phyloP scores from a whole-genome alignment of 2,329 filamentous ascomycete genomes.

The Magnaporthiopsis rhizophila region DNA sequence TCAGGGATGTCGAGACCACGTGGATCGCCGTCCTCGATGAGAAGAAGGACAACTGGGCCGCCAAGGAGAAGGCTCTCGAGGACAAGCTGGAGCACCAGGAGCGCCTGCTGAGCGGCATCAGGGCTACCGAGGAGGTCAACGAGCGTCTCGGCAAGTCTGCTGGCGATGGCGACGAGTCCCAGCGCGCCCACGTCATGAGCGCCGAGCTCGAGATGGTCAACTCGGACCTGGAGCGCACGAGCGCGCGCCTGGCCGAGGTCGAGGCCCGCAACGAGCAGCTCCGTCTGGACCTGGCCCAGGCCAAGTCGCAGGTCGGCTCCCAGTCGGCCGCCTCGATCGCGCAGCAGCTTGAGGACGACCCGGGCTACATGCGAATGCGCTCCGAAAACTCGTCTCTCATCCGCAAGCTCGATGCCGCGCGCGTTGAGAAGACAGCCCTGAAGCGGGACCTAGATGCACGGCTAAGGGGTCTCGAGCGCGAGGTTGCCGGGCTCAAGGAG shows the following conservation, averaged over 20 bases:
- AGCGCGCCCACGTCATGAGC: constrained; percentile 61
- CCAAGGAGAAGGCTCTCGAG: constrained; percentile 80
- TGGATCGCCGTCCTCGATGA: constrained; percentile 88
- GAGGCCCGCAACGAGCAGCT: constrained; percentile 93
- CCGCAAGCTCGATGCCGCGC: constrained; percentile 74
- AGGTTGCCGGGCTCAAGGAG: constrained; percentile 63
- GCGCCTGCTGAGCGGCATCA: constrained; percentile 83
- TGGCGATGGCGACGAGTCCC: constrained; percentile 42
- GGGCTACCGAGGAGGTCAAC: constrained; percentile 94
- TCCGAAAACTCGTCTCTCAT: constrained; percentile 91
- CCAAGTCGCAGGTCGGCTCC: constrained; percentile 47
- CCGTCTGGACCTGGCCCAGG: constrained; percentile 81
- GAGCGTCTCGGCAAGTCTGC: constrained; percentile 69
- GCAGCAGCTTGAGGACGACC: constrained; percentile 76
- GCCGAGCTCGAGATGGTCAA: constrained; percentile 92
- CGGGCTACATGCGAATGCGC: constrained; percentile 75
- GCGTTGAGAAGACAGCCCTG: constrained; percentile 76
- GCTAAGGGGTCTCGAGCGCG: constrained; percentile 71
- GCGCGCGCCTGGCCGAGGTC: constrained; percentile 76
- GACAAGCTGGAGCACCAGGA: constrained; percentile 96
- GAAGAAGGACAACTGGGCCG: constrained; percentile 93
- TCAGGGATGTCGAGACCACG: constrained; percentile 82
- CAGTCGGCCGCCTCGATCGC: constrained; percentile 43
- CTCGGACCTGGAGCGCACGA: constrained; percentile 85
- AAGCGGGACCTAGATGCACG: constrained; percentile 69